Evolutionary conservation across 345 rosid genomes (phyloP).

Genomic region (Syzygium jambos): DNA sequence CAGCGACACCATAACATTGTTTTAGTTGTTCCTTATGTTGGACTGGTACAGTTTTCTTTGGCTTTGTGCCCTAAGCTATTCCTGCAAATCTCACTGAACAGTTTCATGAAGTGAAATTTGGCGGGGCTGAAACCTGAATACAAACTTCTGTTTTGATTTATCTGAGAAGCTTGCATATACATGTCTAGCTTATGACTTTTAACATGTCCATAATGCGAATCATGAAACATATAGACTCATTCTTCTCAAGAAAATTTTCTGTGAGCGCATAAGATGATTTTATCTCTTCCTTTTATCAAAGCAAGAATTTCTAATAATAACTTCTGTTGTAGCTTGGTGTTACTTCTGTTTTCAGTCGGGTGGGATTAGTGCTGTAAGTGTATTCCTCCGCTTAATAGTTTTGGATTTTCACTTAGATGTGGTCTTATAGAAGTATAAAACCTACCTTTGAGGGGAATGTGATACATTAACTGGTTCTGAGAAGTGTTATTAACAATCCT

Average conservation of each 20-base stretch:
- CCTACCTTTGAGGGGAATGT: background rate
- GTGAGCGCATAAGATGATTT: background rate
- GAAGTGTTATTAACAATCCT: background rate
- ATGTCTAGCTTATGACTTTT: background rate
- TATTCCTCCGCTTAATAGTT: background rate
- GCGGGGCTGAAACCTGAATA: background rate
- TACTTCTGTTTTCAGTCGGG: background rate
- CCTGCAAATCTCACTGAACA: background rate
- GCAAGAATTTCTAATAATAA: background rate
- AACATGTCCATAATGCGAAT: background rate
- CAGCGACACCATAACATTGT: background rate
- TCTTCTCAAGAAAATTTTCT: background rate
- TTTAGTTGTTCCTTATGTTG: background rate
- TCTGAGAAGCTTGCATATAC: background rate
- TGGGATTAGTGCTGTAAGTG: background rate
- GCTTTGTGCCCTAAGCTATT: background rate
- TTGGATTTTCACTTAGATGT: background rate
- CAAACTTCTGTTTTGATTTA: background rate
- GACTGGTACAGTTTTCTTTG: background rate
- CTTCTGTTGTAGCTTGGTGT: background rate
- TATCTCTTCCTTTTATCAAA: background rate
- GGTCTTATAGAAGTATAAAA: background rate
- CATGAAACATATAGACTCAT: background rate
- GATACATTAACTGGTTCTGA: background rate
- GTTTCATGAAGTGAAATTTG: background rate